Conservation (phyloP, 2,329 filamentous ascomycete species). For the Phoma sp. region DNA sequence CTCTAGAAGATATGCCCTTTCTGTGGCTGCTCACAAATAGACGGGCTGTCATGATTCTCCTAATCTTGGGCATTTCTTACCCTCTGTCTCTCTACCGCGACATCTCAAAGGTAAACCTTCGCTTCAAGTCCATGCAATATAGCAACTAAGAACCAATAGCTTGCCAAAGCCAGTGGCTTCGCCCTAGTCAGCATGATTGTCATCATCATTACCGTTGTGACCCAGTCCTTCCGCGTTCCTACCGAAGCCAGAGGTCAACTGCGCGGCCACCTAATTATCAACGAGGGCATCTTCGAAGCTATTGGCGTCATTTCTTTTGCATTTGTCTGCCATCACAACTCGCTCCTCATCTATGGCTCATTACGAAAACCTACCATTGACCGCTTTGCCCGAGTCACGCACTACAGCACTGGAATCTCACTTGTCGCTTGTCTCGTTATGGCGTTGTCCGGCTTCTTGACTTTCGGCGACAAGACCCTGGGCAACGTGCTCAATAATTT, state of each 20-base stretch:
- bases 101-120: slow-evolving; percentile 75
- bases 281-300: slow-evolving; percentile 88
- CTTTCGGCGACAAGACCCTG: slow-evolving; percentile 87
- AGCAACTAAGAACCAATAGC: slow-evolving; percentile 58
- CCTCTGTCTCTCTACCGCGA: slow-evolving; percentile 93
- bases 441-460: slow-evolving; percentile 87
- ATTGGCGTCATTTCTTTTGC: slow-evolving; percentile 97
- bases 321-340: slow-evolving; percentile 88
- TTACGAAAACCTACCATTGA: slow-evolving; percentile 93
- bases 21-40: slow-evolving; percentile 83
- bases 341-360: slow-evolving; percentile 94
- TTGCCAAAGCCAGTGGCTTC: slow-evolving; percentile 93
- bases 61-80: slow-evolving; percentile 84
- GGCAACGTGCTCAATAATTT: slow-evolving; percentile 99
- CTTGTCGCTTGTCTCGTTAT: slow-evolving; percentile 90
- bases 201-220: slow-evolving; percentile 86
- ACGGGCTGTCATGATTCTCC: slow-evolving; percentile 83
- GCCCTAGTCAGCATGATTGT: slow-evolving; percentile 91
- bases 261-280: slow-evolving; percentile 74
- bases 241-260: slow-evolving; percentile 74
- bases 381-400: slow-evolving; percentile 90
- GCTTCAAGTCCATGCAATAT: slow-evolving; percentile 13
- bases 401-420: slow-evolving; percentile 88
- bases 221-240: slow-evolving; percentile 79
- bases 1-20: slow-evolving; percentile 72